Conservation (phyloP, 495 filamentous ascomycete genomes). For the Bryoglossum gracile region DNA sequence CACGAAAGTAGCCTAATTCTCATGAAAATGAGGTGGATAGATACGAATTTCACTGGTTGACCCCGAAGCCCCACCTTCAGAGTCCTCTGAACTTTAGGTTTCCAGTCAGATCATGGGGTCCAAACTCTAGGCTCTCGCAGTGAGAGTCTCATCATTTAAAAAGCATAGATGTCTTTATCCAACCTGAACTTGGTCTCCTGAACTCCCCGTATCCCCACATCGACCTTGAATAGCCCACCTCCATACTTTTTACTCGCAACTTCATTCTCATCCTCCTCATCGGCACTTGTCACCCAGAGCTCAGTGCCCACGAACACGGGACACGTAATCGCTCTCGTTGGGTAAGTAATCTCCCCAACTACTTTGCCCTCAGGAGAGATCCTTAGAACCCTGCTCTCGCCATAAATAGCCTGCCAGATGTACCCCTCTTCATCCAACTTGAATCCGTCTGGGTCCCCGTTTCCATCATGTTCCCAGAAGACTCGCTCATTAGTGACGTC, state of each 20-base stretch:
- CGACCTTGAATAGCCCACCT: slow-evolving; percentile 58
- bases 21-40: too few species aligned
- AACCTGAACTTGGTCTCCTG: slow-evolving; percentile 51
- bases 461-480: slow-evolving; percentile 56
- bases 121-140: too few species aligned
- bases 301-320: slow-evolving; percentile 66
- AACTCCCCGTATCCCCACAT: slow-evolving; percentile 58
- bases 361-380: slow-evolving; percentile 57
- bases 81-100: too few species aligned
- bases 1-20: too few species aligned
- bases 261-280: slow-evolving; percentile 46
- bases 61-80: too few species aligned
- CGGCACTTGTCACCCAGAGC: slow-evolving; percentile 66
- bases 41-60: too few species aligned
- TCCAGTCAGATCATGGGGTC: too few species aligned
- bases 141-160: too few species aligned
- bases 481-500: slow-evolving; percentile 57
- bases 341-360: slow-evolving; percentile 57
- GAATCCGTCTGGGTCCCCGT: slow-evolving; percentile 66
- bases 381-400: slow-evolving; percentile 59
- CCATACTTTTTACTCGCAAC: slow-evolving; percentile 53
- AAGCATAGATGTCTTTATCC: slow-evolving; percentile 2
- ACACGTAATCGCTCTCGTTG: slow-evolving; percentile 65
- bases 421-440: slow-evolving; percentile 64
- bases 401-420: slow-evolving; percentile 74